Evolutionary conservation across 805 yeast genomes (phyloP), one percentile per base, ranked within the genome.

Genomic region (Ogataea methanolica): DNA sequence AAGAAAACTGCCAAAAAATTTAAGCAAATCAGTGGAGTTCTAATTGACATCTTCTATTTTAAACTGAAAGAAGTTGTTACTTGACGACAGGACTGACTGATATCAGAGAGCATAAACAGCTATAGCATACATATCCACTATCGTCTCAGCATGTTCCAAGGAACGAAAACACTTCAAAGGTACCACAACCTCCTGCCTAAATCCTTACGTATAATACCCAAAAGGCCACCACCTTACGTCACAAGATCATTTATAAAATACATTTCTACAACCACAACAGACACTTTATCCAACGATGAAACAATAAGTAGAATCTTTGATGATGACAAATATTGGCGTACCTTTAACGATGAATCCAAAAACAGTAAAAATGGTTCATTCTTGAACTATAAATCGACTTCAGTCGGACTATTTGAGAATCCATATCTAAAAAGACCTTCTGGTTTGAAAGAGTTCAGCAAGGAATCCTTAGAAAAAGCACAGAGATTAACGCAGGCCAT

Each of bases 371-470:
- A 51, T 8, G 51, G 57, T 5, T 58, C 61, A 12, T 59, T 62
- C 41, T 59, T 59, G 50, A 58, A 58, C 35, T 56, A 59, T 39
- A 52, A 44, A 33, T 51, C 56, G 7, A 52, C 46, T 12, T 57
- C 63, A 4, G 71, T 76, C 1, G 97, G 97, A 0, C 72, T 92
- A 31, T 91, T 94, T 62, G 72, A 75, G 44, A 91, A 92, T 57
- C 84, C 85, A 33, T 78, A 76, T 50, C 69, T 92, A 40, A 78
- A 75, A 2, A 73, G 82, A 1, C 88, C 97, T 0, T 69, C 76
- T 4, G 96, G 96, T 0, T 67, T 92, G 22, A 67, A 75, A 22
- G 73, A 77, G 44, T 94, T 88, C 62, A 79, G 92, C 4, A 69
- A 74, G 36, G 74, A 70, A 19, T 84, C 96, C 0, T 68, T 90